Base-by-base conservation (phyloP, 192 early-diverging fungal species). In the Linnemannia zychae region DNA sequence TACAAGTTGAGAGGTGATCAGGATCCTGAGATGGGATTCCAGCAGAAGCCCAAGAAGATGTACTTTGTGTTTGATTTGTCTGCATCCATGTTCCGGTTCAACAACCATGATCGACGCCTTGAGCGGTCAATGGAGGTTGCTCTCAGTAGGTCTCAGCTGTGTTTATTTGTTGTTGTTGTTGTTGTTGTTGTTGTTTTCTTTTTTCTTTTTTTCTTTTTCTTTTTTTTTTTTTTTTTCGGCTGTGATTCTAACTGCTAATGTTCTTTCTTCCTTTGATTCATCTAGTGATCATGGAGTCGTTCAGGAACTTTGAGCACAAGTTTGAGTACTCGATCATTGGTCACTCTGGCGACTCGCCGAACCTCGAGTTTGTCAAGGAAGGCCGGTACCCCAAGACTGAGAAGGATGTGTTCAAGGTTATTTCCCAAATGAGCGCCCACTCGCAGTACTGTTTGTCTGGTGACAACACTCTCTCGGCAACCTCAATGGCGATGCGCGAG, bases 1-100 rank as follows among this genome's bases (percentile, higher is more conserved):
- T 96, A 95, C 86, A 96, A 96, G 86, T 87, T 92, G 11, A 89
- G 96, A 44, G 96, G 96, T n/a, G 94, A 95, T 20, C 91, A 95
- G 71, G 92, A 94, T 52, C 90, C 90, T 7, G 93, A 94, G 46
- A 91, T 93, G 72, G 93, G 93, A 22, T 88, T 91, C 37, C 94
- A 95, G 75, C 89, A 94, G 33, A 93, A 92, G 67, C 96, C 96
- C 28, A 96, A 96, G 82, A 85, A 90, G 63, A 89, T 96, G 86
- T 91, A 89, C 73, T 94, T 96, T 88, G 92, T 94, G 20, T 96
- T 96, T 90, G 96, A 96, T 89, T 79, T 96, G 38, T 92, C 90
- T 47, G 96, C 93, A 53, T 91, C 90, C 74, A 93, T 93, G 92
- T 91, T 89, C 89, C 84, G 91, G 17, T 93, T 93, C 80, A 93